These are phyloP conservation scores for Dendrostoma leiphaemia DNA, from an alignment of 2,329 filamentous ascomycete species.

Conservation along the genomic window DNA sequence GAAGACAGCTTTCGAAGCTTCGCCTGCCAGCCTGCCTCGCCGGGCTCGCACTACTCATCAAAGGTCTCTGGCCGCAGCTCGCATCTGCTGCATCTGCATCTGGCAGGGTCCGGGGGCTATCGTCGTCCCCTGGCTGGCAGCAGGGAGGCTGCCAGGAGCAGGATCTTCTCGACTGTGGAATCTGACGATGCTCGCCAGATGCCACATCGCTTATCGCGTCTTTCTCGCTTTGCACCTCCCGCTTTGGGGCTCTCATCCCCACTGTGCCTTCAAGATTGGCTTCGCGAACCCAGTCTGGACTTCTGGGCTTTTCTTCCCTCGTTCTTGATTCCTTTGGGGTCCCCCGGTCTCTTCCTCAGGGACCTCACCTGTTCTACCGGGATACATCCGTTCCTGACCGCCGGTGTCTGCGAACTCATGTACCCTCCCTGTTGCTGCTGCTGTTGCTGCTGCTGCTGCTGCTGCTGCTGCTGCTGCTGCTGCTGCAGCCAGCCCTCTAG, in stretches of 20 bases:
- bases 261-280: slow-evolving; percentile 10
- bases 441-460: neutral
- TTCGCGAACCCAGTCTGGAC: slow-evolving; percentile 10
- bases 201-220: slow-evolving; percentile 14
- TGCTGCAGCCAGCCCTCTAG: neutral
- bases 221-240: neutral
- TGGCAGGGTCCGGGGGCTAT: no score
- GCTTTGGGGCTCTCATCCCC: slow-evolving; percentile 12
- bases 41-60: neutral
- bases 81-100: neutral
- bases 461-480: neutral
- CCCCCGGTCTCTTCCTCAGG: neutral
- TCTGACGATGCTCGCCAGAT: neutral
- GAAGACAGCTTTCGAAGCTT: neutral
- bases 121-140: no score
- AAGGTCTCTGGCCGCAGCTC: no score
- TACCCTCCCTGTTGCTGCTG: slow-evolving; percentile 1
- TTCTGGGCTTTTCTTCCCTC: neutral
- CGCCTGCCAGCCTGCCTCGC: neutral
- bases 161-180: neutral
- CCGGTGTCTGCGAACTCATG: slow-evolving; percentile 2
- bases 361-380: slow-evolving; percentile 9
- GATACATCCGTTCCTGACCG: slow-evolving; percentile 10
- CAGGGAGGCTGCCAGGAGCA: neutral
- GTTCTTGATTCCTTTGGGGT: neutral